Base-by-base conservation (phyloP, 768 basidiomycete species). In the Xerocomellus amylosporus region DNA sequence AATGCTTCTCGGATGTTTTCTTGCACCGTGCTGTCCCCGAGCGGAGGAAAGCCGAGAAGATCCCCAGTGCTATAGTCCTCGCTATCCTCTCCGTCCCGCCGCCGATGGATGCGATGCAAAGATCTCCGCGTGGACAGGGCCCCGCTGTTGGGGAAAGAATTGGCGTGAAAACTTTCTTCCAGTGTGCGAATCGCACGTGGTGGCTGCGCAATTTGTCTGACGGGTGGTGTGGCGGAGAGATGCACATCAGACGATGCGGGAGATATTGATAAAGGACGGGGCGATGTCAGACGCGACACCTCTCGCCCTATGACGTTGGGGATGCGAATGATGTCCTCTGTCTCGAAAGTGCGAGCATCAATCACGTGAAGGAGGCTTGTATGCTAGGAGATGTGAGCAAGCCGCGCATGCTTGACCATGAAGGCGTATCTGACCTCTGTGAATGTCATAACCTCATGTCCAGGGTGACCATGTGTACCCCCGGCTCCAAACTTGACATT, bases 271-370 rank as follows among this genome's bases (percentile, higher is more conserved):
- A 46, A 20, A 46, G 54, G 38, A 58, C 56, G 47, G 46, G 53
- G 36, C 47, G 60, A 45, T 47, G 59, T 30, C 44, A 38, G n/a
- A 45, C 46, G 54, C 41, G 63, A 28, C 49, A 49, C 38, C 26
- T 61, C 63, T 48, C 58, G 55, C 58, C 56, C 56, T 19, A 22
- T 65, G 48, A 75, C 67, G 24, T 71, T 71, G 4, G 85, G 86
- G 42, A 87, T 77, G 49, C 77, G 80, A 19, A 90, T 68, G 17
- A 86, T 77, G 55, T 90, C 84, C 57, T 88, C 85, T 7, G 80
- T 81, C 64, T 92, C 86, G 61, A 95, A 95, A 0, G 91, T 94
- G 42, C 84, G 79, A 4, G 93, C 91, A 64, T 97, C 94, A 46
- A 96, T 75, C 53, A 95, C 77, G 63, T 97, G 94, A 8, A 96